A percentile compares a stretch with the other conserved stretches of the same genome.
phyloP scores from a whole-genome alignment of 176 grass and related monocot genomes.

The Calamus simplicifolius region DNA sequence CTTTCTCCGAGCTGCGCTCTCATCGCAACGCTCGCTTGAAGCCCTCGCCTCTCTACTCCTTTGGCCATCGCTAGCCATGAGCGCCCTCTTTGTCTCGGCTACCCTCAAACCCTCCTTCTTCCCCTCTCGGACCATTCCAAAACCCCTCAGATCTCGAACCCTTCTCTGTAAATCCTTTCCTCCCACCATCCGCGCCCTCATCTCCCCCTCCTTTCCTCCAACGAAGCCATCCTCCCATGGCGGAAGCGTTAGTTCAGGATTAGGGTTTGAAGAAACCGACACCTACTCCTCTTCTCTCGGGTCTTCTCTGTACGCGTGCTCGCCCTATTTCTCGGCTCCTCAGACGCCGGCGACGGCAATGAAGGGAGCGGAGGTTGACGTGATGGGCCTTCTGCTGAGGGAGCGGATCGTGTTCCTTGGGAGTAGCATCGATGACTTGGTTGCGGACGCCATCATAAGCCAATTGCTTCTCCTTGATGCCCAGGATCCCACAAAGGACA shows the following conservation, averaged over 20 bases:
- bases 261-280: not conserved
- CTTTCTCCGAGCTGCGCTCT: too few relatives aligned
- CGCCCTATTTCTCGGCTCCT: not conserved
- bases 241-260: slow-evolving; percentile 20
- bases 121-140: not conserved
- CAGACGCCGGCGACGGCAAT: slow-evolving; percentile 25
- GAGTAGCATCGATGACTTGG: slow-evolving; percentile 80
- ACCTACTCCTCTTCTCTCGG: not conserved
- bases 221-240: slow-evolving; percentile 13
- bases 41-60: too few relatives aligned
- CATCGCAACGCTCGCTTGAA: too few relatives aligned
- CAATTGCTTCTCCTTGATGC: slow-evolving; percentile 30
- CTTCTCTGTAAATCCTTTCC: not conserved
- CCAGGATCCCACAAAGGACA: too few relatives aligned
- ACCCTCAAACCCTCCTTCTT: slow-evolving; percentile 23
- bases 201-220: slow-evolving; percentile 23
- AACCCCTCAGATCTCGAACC: not conserved
- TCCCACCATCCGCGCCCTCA: slow-evolving; percentile 3
- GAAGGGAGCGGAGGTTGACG: slow-evolving; percentile 14
- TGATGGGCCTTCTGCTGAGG: slow-evolving; percentile 59
- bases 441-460: slow-evolving; percentile 68
- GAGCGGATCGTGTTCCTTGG: slow-evolving; percentile 82
- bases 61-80: too few relatives aligned
- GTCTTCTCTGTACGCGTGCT: not conserved
- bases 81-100: not conserved